Evolutionary conservation across 1,284 basidiomycete species (phyloP), one percentile per base, ranked within the genome.

Genomic region (Bjerkandera adusta): DNA sequence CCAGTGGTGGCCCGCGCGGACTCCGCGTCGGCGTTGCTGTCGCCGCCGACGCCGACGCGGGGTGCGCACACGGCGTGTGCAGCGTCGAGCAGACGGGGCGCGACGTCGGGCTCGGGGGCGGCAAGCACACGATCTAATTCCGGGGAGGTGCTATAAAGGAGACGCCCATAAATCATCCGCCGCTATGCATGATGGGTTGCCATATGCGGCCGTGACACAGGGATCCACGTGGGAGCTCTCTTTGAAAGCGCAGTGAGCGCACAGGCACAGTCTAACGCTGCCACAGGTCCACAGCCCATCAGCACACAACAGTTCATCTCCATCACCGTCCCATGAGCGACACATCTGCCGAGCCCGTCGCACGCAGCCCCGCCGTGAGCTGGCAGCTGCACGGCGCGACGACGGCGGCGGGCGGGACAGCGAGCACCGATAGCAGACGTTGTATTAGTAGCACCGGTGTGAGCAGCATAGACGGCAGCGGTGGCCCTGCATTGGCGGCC

Each of bases 91-190:
- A n/a, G n/a, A n/a, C n/a, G n/a, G n/a, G n/a, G n/a, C n/a, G n/a
- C n/a, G n/a, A n/a, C n/a, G n/a, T n/a, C n/a, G n/a, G n/a, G n/a
- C n/a, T n/a, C n/a, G n/a, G n/a, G n/a, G n/a, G n/a, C n/a, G n/a
- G n/a, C n/a, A n/a, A n/a, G n/a, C n/a, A 38, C 36, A 38, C 36
- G 36, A 38, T 38, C 36, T 38, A 24, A 38, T 5, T 36, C 18
- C 10, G 18, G 22, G 16, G 34, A 16, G 13, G 15, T 36, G 34
- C 34, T 36, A 43, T 43, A 18, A 34, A 22, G 7, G 34, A 59
- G 57, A 47, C 61, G 61, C 61, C 61, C 61, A 63, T 63, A 61
- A 59, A 50, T n/a, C n/a, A n/a, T n/a, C n/a, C n/a, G n/a, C n/a
- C n/a, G n/a, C n/a, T 48, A 55, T 56, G 47, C 52, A 38, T 42